A percentile compares a stretch with the other conserved stretches of the same genome.
phyloP scores from a whole-genome alignment of 2,329 filamentous ascomycete genomes.

The Epichloe gansuensis region DNA sequence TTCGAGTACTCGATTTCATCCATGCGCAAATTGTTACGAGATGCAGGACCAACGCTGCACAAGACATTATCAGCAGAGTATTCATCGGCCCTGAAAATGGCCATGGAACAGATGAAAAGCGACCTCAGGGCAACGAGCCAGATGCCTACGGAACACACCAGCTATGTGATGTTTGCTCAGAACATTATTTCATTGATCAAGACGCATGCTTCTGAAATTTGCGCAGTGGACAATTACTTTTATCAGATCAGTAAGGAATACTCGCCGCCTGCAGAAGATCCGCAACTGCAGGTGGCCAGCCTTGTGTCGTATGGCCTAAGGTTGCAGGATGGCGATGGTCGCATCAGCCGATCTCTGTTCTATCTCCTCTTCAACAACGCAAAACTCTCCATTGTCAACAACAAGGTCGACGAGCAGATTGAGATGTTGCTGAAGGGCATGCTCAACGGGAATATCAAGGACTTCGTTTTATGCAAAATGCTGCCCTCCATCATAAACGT shows the following conservation, averaged over 20 bases:
- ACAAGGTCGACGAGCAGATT: constrained; percentile 33
- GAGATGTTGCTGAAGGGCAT: constrained; percentile 35
- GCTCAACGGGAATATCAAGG: constrained; percentile 28
- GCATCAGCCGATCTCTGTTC: constrained; percentile 37
- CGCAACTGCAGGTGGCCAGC: constrained; percentile 40
- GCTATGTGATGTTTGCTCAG: constrained; percentile 39
- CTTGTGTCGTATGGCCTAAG: constrained; percentile 44
- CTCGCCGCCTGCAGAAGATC: constrained; percentile 41
- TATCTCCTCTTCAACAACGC: constrained; percentile 45
- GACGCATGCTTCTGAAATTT: constrained; percentile 40
- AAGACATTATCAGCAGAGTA: constrained; percentile 28
- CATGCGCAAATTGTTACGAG: constrained; percentile 37
- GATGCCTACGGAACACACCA: constrained; percentile 27
- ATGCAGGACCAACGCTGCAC: constrained; percentile 22
- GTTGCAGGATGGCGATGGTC: constrained; percentile 37
- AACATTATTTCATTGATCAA: constrained; percentile 40
- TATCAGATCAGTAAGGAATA: constrained; percentile 44
- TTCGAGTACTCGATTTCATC: constrained; percentile 35
- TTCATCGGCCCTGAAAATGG: constrained; percentile 28
- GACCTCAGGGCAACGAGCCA: constrained; percentile 30
- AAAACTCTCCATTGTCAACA: constrained; percentile 38
- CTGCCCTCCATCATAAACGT: constrained; percentile 38
- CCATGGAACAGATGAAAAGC: constrained; percentile 41
- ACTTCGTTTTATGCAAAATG: constrained; percentile 39
- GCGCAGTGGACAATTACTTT: constrained; percentile 41